phyloP scores from a whole-genome alignment of 1,284 basidiomycete genomes.

The Ganoderma meredithae region DNA sequence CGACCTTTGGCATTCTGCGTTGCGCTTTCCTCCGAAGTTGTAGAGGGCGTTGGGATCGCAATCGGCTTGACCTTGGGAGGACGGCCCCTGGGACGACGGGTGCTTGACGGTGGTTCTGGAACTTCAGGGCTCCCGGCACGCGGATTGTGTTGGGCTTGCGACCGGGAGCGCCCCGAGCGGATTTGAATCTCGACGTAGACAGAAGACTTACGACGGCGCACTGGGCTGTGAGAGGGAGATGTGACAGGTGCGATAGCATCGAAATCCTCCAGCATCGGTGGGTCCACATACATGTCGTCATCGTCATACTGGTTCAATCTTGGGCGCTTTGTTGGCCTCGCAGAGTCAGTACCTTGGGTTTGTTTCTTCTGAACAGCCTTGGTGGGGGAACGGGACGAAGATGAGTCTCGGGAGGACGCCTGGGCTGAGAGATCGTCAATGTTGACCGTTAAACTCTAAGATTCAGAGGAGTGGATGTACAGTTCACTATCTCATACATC shows the following conservation, averaged over 20 bases:
- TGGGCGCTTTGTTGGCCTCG: neutral
- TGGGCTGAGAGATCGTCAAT: neutral
- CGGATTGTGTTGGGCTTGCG: neutral
- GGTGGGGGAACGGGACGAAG: neutral
- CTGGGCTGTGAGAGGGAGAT: neutral
- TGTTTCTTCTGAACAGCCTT: neutral
- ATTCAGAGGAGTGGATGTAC: neutral
- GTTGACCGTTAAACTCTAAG: too few relatives aligned
- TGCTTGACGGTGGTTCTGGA: neutral
- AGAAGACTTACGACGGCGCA: constrained; percentile 9
- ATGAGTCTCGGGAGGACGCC: neutral
- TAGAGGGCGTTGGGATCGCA: constrained; percentile 22
- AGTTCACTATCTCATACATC: too few relatives aligned
- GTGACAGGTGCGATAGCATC: too few relatives aligned
- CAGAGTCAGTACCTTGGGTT: neutral
- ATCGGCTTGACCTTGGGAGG: constrained; percentile 12
- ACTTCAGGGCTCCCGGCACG: neutral
- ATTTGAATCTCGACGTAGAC: constrained; percentile 20
- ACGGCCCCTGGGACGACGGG: constrained; percentile 13
- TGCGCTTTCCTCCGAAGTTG: constrained; percentile 16
- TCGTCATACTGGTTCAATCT: constrained; percentile 1
- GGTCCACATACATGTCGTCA: constrained; percentile 5
- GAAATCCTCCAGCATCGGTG: neutral
- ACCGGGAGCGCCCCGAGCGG: neutral
- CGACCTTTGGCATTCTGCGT: neutral